phyloP scores from a whole-genome alignment of 2,329 filamentous ascomycete species.

The Ceratocystiopsis minuta region DNA sequence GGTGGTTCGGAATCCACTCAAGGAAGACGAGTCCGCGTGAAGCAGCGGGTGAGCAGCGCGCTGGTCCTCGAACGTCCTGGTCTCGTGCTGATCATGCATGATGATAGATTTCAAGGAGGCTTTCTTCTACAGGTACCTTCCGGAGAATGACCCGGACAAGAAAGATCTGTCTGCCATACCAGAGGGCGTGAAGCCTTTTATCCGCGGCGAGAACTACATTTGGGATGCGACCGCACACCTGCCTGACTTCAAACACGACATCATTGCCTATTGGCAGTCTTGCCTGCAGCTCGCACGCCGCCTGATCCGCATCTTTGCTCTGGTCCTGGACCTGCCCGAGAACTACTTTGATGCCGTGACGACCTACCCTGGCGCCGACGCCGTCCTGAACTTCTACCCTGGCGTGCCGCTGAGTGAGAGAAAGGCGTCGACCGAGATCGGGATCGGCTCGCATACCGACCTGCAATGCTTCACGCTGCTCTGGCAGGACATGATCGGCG shows the following conservation, averaged over 20 bases:
- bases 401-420: slow-evolving; percentile 9
- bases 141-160: slow-evolving; percentile 29
- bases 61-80: too few species aligned
- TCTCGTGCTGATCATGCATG: slow-evolving; percentile 11
- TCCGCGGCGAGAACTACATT: slow-evolving; percentile 30
- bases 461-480: slow-evolving; percentile 23
- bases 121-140: slow-evolving; percentile 33
- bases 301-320: slow-evolving; percentile 26
- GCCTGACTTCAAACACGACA: slow-evolving; percentile 27
- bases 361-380: slow-evolving; percentile 28
- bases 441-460: slow-evolving; percentile 42
- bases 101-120: too few species aligned
- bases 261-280: slow-evolving; percentile 27
- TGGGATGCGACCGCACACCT: slow-evolving; percentile 32
- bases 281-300: slow-evolving; percentile 29
- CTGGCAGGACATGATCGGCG: slow-evolving; percentile 5
- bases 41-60: slow-evolving; percentile 23
- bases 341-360: slow-evolving; percentile 35
- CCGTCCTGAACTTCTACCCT: slow-evolving; percentile 25
- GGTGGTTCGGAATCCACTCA: slow-evolving; percentile 34
- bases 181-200: slow-evolving; percentile 20
- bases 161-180: slow-evolving; percentile 24
- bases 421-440: slow-evolving; percentile 17
- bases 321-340: slow-evolving; percentile 35
- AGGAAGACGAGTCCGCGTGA: slow-evolving; percentile 33